These are phyloP conservation scores for Pilaira anomala DNA, from an alignment of 192 early-diverging fungal species.

Conservation along the genomic window DNA sequence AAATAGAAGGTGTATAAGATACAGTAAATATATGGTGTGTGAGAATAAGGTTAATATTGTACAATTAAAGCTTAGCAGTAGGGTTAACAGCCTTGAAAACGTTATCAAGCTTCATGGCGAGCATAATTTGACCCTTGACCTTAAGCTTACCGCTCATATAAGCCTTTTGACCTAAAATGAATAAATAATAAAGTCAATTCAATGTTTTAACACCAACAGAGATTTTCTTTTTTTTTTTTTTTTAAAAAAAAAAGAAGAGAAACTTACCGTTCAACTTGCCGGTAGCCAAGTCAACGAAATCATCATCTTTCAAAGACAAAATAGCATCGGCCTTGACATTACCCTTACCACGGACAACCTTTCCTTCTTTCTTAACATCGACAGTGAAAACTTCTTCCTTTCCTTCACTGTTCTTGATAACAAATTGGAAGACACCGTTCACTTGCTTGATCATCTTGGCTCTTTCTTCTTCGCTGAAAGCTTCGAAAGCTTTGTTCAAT, in stretches of 20 bases:
- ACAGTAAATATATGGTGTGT: too few relatives aligned
- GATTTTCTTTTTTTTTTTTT: background rate
- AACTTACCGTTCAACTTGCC: slow-evolving; percentile 81
- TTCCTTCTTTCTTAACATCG: slow-evolving; percentile 79
- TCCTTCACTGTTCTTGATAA: slow-evolving; percentile 70
- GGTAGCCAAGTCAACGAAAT: slow-evolving; percentile 78
- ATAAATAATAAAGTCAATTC: background rate
- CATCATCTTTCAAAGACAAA: slow-evolving; percentile 69
- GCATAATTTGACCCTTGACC: slow-evolving; percentile 72
- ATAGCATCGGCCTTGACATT: slow-evolving; percentile 70
- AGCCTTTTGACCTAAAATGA: slow-evolving; percentile 69
- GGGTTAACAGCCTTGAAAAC: slow-evolving; percentile 59
- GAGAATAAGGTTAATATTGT: too few relatives aligned
- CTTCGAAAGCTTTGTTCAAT: slow-evolving; percentile 56
- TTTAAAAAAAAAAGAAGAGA: background rate
- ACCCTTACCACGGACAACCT: slow-evolving; percentile 54
- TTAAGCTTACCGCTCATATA: slow-evolving; percentile 94
- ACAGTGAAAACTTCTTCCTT: slow-evolving; percentile 77
- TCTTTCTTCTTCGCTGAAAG: slow-evolving; percentile 59
- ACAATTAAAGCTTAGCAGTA: slow-evolving; percentile 56
- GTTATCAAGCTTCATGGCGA: slow-evolving; percentile 67
- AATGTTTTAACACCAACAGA: background rate
- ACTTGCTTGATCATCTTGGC: slow-evolving; percentile 56
- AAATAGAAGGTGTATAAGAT: too few relatives aligned
- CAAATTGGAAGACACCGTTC: slow-evolving; percentile 90